Percentiles rank a stretch among this genome's conserved stretches.
phyloP scores from a whole-genome alignment of 2,329 filamentous ascomycete genomes.

The Didymella exigua region DNA sequence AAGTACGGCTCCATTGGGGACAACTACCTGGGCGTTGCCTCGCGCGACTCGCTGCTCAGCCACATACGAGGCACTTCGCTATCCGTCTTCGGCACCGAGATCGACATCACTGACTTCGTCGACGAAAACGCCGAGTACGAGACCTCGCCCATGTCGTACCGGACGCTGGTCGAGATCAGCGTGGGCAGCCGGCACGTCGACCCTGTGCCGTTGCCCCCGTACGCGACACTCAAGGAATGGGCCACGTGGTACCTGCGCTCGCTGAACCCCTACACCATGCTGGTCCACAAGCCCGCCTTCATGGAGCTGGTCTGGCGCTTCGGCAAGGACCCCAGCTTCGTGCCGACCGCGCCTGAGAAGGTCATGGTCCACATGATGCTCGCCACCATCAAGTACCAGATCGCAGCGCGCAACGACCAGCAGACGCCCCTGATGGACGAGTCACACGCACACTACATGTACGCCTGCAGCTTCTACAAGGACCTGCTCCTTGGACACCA shows the following conservation, averaged over 20 bases:
- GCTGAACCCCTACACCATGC: slow-evolving; percentile 72
- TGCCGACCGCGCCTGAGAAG: slow-evolving; percentile 66
- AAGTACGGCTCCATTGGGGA: slow-evolving; percentile 59
- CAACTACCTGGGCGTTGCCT: slow-evolving; percentile 69
- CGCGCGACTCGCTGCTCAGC: slow-evolving; percentile 69
- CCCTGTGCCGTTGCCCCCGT: slow-evolving; percentile 64
- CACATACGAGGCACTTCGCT: slow-evolving; percentile 77
- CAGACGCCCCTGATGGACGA: slow-evolving; percentile 61
- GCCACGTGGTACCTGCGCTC: slow-evolving; percentile 77
- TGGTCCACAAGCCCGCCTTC: slow-evolving; percentile 78
- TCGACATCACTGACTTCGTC: slow-evolving; percentile 77
- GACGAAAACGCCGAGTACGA: slow-evolving; percentile 67
- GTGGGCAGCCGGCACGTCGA: slow-evolving; percentile 62
- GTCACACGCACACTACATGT: slow-evolving; percentile 81
- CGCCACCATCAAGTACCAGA: slow-evolving; percentile 78
- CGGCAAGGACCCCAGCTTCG: slow-evolving; percentile 71
- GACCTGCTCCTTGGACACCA: slow-evolving; percentile 66
- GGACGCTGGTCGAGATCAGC: slow-evolving; percentile 69
- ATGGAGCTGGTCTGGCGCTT: slow-evolving; percentile 73
- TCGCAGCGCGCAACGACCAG: slow-evolving; percentile 68
- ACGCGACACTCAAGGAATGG: slow-evolving; percentile 69
- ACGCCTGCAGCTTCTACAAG: slow-evolving; percentile 70
- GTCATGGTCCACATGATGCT: slow-evolving; percentile 81
- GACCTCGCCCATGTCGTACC: slow-evolving; percentile 67
- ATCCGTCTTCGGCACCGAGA: slow-evolving; percentile 78